Conservation (phyloP, 2,329 filamentous ascomycete genomes). For the Trichoderma guizhouense region DNA sequence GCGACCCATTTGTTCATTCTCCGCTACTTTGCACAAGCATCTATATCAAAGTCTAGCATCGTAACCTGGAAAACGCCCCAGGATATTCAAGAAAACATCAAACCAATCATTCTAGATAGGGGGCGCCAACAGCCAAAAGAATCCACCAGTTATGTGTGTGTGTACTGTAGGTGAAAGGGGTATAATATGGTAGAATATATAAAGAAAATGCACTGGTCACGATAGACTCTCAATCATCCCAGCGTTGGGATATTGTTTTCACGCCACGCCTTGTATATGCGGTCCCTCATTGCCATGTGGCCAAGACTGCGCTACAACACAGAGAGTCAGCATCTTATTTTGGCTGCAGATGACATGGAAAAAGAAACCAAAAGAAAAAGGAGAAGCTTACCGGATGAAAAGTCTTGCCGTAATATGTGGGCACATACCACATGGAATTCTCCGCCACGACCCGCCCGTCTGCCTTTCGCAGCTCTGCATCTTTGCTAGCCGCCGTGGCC, state of each 20-base stretch:
- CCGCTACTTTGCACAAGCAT: background rate
- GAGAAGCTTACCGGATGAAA: slow-evolving; percentile 39
- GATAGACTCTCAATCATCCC: background rate
- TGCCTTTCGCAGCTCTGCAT: slow-evolving; percentile 35
- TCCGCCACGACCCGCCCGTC: slow-evolving; percentile 26
- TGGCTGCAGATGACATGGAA: background rate
- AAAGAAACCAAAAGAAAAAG: no score
- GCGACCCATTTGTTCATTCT: background rate
- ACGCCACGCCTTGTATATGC: slow-evolving; percentile 25
- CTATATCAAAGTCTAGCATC: background rate
- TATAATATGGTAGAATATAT: background rate
- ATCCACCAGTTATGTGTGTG: background rate
- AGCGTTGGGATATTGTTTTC: slow-evolving; percentile 1
- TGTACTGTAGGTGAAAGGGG: background rate
- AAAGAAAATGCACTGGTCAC: background rate
- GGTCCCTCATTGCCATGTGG: slow-evolving; percentile 35
- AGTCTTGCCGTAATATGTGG: slow-evolving; percentile 45
- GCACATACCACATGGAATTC: slow-evolving; percentile 46
- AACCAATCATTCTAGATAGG: background rate
- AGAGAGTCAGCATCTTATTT: background rate
- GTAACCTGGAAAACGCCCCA: background rate
- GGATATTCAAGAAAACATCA: background rate
- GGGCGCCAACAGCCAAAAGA: background rate
- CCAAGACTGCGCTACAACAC: slow-evolving; percentile 34
- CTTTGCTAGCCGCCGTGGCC: slow-evolving; percentile 37